phyloP scores from a whole-genome alignment of 2,329 filamentous ascomycete genomes.

The Colletotrichum sp. region DNA sequence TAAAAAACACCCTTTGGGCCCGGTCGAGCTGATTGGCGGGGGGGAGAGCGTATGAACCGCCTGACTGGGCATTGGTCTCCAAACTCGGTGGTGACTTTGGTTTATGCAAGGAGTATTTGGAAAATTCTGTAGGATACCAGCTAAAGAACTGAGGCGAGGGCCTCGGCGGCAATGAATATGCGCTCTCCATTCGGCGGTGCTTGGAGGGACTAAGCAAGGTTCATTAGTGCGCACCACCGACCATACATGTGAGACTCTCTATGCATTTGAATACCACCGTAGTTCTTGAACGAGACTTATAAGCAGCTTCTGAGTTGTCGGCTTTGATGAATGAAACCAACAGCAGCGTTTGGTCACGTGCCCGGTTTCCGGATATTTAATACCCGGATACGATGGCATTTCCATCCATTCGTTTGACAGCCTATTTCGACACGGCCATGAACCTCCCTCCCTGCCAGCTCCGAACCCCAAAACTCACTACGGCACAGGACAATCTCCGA shows the following conservation, averaged over 20 bases:
- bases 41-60: neutral
- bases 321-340: too few relatives aligned
- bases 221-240: too few relatives aligned
- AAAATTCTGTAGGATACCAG: neutral
- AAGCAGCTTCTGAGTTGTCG: too few relatives aligned
- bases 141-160: neutral
- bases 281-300: too few relatives aligned
- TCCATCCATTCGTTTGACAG: neutral
- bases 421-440: neutral
- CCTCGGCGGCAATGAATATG: neutral
- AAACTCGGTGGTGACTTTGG: neutral
- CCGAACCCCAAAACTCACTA: accelerated
- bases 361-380: neutral
- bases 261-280: too few relatives aligned
- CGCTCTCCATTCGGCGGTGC: too few relatives aligned
- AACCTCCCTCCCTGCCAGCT: accelerated
- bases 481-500: accelerated
- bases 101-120: neutral
- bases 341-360: too few relatives aligned
- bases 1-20: neutral
- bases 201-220: too few relatives aligned
- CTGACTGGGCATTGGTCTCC: neutral
- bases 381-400: neutral
- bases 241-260: too few relatives aligned
- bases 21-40: neutral